Base-by-base conservation (phyloP, 768 basidiomycete species). In the Trametopsis cervina region DNA sequence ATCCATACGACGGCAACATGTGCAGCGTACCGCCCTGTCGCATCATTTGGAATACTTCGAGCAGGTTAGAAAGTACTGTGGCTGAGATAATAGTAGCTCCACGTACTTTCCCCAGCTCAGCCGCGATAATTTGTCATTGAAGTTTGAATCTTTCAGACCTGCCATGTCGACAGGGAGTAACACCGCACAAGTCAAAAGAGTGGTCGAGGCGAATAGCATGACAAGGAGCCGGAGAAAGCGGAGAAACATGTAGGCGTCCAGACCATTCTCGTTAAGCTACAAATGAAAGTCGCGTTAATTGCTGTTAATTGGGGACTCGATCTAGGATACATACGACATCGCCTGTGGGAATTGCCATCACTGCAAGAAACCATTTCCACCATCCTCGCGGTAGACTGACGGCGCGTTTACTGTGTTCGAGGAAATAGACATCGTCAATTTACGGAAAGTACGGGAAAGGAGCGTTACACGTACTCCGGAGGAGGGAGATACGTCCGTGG, bases 401-500 rank as follows among this genome's bases (percentile, higher is more conserved):
- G 1, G 75, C 70, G 42, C 74, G 68, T 65, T 76, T 74, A 5
- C 72, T 75, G 52, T 10, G 22, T 18, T 42, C 36, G 33, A 10
- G 50, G n/a, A n/a, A n/a, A n/a, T n/a, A n/a, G n/a, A n/a, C n/a
- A n/a, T n/a, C n/a, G n/a, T n/a, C n/a, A n/a, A n/a, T n/a, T n/a
- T n/a, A n/a, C n/a, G n/a, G n/a, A 33, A 15, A 33, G 7, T 7
- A 33, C 43, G n/a, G 7, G 20, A 39, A 7, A 46, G 20, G 44
- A 22, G 53, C 50, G n/a, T n/a, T n/a, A n/a, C n/a, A 60, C 21
- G 15, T 75, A 76, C 70, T 73, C 68, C 43, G 74, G 73, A 13
- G 79, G 75, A 3, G 83, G 81, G 18, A 83, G 67, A 57, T 76
- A 79, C 2, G 78, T 77, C 23, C 84, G 60, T 2, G 85, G 84